These are phyloP conservation scores for Annona cherimola DNA, from an alignment of 164 flowering plant species.

Conservation along the genomic window DNA sequence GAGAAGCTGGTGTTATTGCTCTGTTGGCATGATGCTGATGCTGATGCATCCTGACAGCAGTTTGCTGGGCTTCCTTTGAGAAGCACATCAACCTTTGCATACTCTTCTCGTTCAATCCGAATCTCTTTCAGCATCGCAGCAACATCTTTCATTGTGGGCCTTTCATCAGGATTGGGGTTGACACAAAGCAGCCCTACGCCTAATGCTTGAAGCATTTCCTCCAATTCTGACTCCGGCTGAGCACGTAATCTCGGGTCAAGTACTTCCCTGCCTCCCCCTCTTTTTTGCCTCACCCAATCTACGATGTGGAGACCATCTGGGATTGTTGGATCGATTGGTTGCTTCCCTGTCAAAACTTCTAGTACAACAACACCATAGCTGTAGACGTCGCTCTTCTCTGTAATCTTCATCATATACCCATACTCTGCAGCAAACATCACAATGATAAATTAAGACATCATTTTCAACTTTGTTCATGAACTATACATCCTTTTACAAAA, in stretches of 20 bases:
- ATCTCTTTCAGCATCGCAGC: constrained; percentile 95
- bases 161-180: constrained; percentile 63
- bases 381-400: constrained; percentile 92
- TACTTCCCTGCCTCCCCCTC: constrained; percentile 42
- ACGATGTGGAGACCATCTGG: constrained; percentile 82
- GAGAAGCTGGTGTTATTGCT: constrained; percentile 71
- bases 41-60: constrained; percentile 19
- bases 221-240: constrained; percentile 55
- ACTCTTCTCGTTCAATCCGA: constrained; percentile 65
- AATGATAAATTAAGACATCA: neutral
- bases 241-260: constrained; percentile 47
- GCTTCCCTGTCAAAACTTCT: constrained; percentile 88
- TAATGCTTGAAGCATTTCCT: constrained; percentile 82
- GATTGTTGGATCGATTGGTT: constrained; percentile 87
- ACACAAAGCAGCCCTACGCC: constrained; percentile 87
- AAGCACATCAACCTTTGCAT: constrained; percentile 50
- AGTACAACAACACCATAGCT: constrained; percentile 84
- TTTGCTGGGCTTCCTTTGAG: constrained; percentile 41
- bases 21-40: constrained; percentile 30
- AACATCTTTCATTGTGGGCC: constrained; percentile 91
- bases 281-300: constrained; percentile 77
- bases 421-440: constrained; percentile 46
- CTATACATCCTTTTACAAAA: neutral
- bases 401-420: constrained; percentile 80
- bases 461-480: neutral